Percentiles rank a stretch among this genome's conserved stretches.
Conservation (phyloP, 352 stramenopile species). For the Phytopythium aichiense region DNA sequence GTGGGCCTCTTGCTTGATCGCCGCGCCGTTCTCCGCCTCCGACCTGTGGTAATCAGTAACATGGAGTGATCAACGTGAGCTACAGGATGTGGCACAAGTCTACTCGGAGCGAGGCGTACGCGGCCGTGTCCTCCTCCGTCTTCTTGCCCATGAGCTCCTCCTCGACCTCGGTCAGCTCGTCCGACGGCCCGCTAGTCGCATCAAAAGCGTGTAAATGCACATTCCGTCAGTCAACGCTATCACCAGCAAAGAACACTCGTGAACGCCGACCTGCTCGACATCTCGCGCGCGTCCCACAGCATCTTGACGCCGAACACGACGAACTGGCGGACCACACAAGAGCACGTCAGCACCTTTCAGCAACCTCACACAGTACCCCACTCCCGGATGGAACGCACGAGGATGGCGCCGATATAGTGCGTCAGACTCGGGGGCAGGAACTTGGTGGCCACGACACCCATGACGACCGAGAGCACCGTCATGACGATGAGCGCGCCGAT, state of each 20-base stretch:
- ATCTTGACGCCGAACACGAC: constrained; percentile 97
- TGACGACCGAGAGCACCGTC: constrained; percentile 97
- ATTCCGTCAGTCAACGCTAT: background rate
- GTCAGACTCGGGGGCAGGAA: constrained; percentile 93
- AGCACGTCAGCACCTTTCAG: background rate
- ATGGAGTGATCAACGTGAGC: background rate
- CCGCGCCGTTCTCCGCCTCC: constrained; percentile 22
- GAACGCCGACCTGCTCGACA: constrained; percentile 62
- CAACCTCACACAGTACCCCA: background rate
- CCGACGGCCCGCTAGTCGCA: constrained; percentile 52
- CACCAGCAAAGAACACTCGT: background rate
- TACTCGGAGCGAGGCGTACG: constrained; percentile 24
- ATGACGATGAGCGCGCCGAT: constrained; percentile 96
- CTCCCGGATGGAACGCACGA: constrained; percentile 30
- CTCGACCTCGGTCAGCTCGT: constrained; percentile 79
- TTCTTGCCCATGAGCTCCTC: constrained; percentile 86
- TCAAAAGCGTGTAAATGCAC: background rate
- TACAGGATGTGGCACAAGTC: background rate
- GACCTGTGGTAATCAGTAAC: background rate
- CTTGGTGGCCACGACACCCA: constrained; percentile 94
- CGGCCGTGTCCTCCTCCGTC: constrained; percentile 44
- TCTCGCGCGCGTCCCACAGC: constrained; percentile 82
- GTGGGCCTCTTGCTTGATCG: constrained; percentile 16
- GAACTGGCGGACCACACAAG: constrained; percentile 69
- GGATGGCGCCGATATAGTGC: constrained; percentile 93